These are phyloP conservation scores for Berberis thunbergii DNA, from an alignment of 164 flowering plant genomes.

Conservation along the genomic window DNA sequence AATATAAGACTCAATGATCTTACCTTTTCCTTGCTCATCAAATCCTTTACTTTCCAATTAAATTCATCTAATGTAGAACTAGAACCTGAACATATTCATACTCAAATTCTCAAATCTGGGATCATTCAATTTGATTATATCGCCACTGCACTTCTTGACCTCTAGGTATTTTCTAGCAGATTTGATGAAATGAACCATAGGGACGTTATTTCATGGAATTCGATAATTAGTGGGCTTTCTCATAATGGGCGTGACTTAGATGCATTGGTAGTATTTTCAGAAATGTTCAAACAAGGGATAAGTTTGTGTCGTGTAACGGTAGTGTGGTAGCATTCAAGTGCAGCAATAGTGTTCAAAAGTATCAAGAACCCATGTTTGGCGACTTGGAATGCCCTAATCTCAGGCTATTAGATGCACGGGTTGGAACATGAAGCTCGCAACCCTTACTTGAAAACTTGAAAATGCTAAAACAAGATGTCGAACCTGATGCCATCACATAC, in stretches of 20 bases:
- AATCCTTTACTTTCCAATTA: conserved; percentile 12
- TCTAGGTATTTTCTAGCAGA: conserved; percentile 16
- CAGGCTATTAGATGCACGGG: conserved; percentile 29
- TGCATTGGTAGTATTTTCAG: conserved; percentile 24
- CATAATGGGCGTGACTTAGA: conserved; percentile 22
- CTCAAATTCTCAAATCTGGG: conserved; percentile 24
- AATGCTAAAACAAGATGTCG: conserved; percentile 23
- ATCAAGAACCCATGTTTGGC: conserved; percentile 27
- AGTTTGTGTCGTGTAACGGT: conserved; percentile 27
- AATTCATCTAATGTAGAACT: conserved; percentile 3
- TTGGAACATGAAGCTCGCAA: conserved; percentile 24
- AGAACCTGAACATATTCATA: conserved; percentile 25
- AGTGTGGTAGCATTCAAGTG: conserved; percentile 51
- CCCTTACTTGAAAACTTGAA: conserved; percentile 14
- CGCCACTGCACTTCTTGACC: conserved; percentile 23
- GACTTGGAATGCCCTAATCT: conserved; percentile 36
- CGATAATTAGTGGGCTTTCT: conserved; percentile 37
- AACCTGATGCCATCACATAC: conserved; percentile 36
- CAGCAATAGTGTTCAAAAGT: conserved; percentile 30
- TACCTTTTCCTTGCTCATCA: conserved; percentile 33
- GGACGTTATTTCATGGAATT: conserved; percentile 44
- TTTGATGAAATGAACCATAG: conserved; percentile 35
- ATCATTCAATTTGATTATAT: conserved; percentile 20
- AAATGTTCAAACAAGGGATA: conserved; percentile 28
- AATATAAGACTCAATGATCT: conserved; percentile 24